phyloP scores from a whole-genome alignment of 1,284 basidiomycete genomes.

The Trametes polyzona region DNA sequence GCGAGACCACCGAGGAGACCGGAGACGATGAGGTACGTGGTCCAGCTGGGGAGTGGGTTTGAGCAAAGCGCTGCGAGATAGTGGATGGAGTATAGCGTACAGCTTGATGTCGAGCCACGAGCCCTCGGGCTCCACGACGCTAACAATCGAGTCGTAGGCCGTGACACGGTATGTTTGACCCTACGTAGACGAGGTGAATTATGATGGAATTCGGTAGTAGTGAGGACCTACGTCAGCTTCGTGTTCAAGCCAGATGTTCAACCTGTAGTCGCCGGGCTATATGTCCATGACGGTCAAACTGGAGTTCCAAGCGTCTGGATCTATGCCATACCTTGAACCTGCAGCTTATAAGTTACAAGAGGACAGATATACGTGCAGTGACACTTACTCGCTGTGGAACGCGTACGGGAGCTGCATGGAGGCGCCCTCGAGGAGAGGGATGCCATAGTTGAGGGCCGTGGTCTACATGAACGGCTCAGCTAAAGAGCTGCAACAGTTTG shows the following conservation, averaged over 20 bases:
- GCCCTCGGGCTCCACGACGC: slow-evolving; percentile 80
- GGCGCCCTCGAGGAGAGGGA: slow-evolving; percentile 63
- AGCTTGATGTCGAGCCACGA: slow-evolving; percentile 83
- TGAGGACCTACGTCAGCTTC: slow-evolving; percentile 57
- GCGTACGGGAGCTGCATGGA: slow-evolving; percentile 76
- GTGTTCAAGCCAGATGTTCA: slow-evolving; percentile 83
- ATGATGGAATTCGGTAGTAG: background rate
- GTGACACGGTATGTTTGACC: slow-evolving; percentile 62
- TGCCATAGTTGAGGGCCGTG: slow-evolving; percentile 62
- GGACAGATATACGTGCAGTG: background rate
- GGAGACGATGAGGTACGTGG: slow-evolving; percentile 78
- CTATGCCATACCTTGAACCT: slow-evolving; percentile 66
- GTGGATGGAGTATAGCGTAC: slow-evolving; percentile 47
- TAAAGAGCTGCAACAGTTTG: background rate
- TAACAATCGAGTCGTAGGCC: slow-evolving; percentile 81
- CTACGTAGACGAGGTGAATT: slow-evolving; percentile 36
- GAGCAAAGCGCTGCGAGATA: background rate
- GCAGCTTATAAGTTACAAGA: slow-evolving; percentile 13
- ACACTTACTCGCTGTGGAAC: slow-evolving; percentile 84
- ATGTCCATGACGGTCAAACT: background rate
- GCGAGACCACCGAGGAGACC: slow-evolving; percentile 65
- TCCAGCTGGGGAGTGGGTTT: slow-evolving; percentile 50
- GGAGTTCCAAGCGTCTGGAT: background rate
- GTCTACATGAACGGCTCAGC: slow-evolving; percentile 48
- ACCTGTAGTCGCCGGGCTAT: slow-evolving; percentile 77